Evolutionary conservation across 2,329 filamentous ascomycete species (phyloP), one percentile per base, ranked within the genome.

Genomic region (Fusarium irregulare): DNA sequence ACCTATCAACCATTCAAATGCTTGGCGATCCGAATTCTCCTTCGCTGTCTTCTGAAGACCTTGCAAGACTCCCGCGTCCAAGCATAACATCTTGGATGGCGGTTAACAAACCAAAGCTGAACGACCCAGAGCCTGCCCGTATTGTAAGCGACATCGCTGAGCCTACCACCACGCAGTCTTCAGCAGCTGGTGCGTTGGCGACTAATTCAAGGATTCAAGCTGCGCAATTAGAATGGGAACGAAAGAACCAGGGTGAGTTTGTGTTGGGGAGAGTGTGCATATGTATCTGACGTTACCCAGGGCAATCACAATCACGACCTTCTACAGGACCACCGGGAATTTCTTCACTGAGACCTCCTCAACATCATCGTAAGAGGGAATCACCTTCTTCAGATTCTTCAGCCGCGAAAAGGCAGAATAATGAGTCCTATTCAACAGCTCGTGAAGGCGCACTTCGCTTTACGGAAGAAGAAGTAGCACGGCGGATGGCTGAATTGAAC

Each of bases 171-270:
- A 18, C 45, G 0, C 67, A 68, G 34, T 23, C 62, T 10, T 51
- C 63, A 18, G 44, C 44, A 13, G 28, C 46, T 34, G 46, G 34
- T 5, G 27, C 56, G 6, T 21, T 77, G 54, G 55, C 72, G 3
- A 49, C 46, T 8, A 62, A 66, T 28, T 60, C 73, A 28, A 74
- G 63, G 27, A 79, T 81, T 7, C 21, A 72, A 49, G 74, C 71
- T 6, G 60, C 76, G 20, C 78, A 80, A 57, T 66, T 64, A 32
- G 56, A 74, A 16, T 81, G 80, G 80, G 75, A 77, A 56, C 50
- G 42, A 27, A 60, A 40, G 20, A 56, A 47, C 10, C 64, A 48
- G 59, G 37, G 68, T 71, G 32, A 45, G 64, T 46, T 20, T 21
- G 9, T 14, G 7, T 23, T 23, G 4, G 40, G 6, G 2, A 8